Conservation (phyloP, 1,284 basidiomycete species). For the Irpex rosettiformis region DNA sequence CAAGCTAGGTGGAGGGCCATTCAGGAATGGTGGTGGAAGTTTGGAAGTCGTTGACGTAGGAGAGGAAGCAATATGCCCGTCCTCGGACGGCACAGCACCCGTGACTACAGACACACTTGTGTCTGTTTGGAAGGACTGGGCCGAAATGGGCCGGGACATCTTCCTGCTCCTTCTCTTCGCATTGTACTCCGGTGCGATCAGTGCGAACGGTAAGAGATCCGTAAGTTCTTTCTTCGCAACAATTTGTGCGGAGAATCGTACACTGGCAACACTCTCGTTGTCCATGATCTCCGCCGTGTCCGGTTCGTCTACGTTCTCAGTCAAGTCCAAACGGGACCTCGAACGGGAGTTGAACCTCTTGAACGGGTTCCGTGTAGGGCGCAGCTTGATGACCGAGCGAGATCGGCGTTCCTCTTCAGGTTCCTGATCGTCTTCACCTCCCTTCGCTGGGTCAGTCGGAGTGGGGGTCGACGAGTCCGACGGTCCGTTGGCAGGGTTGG, state of each 20-base stretch:
- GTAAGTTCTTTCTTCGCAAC: conserved; percentile 55
- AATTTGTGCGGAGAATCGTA: conserved; percentile 70
- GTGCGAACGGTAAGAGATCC: conserved; percentile 65
- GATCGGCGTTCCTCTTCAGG: conserved; percentile 49
- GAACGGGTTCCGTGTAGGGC: conserved; percentile 40
- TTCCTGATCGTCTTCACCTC: conserved; percentile 27
- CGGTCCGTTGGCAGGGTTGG: conserved; percentile 16
- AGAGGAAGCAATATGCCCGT: conserved; percentile 33
- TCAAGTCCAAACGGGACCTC: conserved; percentile 63
- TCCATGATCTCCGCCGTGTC: conserved; percentile 51
- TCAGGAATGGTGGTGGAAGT: conserved; percentile 34
- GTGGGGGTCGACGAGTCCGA: conserved; percentile 9
- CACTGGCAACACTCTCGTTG: conserved; percentile 62
- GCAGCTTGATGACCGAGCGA: conserved; percentile 72
- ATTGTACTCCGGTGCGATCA: conserved; percentile 65
- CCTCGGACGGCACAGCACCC: conserved; percentile 35
- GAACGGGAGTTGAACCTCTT: conserved; percentile 51
- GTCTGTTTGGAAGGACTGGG: conserved; percentile 15
- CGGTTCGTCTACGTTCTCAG: conserved; percentile 49
- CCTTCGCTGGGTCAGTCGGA: conserved; percentile 7
- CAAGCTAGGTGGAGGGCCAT: conserved; percentile 58
- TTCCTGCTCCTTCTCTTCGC: conserved; percentile 19
- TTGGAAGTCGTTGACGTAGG: conserved; percentile 21
- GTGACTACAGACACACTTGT: conserved; percentile 20
- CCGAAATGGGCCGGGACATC: conserved; percentile 15